Percentiles rank a stretch among this genome's conserved stretches.
Evolutionary conservation across 768 basidiomycete genomes (phyloP).

Genomic region (Amanita rimosa): DNA sequence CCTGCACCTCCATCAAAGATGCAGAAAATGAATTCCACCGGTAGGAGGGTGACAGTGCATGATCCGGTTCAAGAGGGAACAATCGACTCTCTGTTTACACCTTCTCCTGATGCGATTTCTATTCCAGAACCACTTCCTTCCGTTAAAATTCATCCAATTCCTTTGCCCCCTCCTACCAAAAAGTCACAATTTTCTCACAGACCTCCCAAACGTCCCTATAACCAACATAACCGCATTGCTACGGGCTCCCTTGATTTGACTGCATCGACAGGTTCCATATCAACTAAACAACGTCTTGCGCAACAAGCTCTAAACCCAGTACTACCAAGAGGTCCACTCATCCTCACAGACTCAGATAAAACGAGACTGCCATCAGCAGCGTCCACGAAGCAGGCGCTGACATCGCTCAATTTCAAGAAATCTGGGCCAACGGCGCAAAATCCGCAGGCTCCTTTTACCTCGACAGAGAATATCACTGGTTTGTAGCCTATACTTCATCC

Average conservation of each 20-base stretch:
- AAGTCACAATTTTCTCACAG: constrained; percentile 6
- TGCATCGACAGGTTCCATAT: constrained; percentile 24
- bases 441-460: neutral
- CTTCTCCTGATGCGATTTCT: constrained; percentile 2
- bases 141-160: constrained; percentile 6
- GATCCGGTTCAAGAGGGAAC: neutral
- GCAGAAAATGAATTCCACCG: neutral
- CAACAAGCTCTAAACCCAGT: constrained; percentile 25
- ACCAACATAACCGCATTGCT: constrained; percentile 14
- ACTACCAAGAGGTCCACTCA: constrained; percentile 21
- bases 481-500: neutral
- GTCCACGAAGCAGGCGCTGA: constrained; percentile 6
- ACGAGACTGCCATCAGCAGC: constrained; percentile 2
- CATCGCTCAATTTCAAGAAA: constrained; percentile 34
- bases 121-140: constrained; percentile 5
- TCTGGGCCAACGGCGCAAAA: constrained; percentile 2
- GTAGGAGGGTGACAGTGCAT: neutral
- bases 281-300: constrained; percentile 40
- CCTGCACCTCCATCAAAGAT: neutral
- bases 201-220: constrained; percentile 11
- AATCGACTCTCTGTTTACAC: neutral
- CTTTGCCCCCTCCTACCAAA: constrained; percentile 9
- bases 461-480: neutral
- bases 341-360: constrained; percentile 3
- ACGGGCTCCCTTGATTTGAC: constrained; percentile 8